A percentile compares a stretch with the other conserved stretches of the same genome.
Conservation (phyloP, 2,329 filamentous ascomycete genomes). For the Neurospora crassa region DNA sequence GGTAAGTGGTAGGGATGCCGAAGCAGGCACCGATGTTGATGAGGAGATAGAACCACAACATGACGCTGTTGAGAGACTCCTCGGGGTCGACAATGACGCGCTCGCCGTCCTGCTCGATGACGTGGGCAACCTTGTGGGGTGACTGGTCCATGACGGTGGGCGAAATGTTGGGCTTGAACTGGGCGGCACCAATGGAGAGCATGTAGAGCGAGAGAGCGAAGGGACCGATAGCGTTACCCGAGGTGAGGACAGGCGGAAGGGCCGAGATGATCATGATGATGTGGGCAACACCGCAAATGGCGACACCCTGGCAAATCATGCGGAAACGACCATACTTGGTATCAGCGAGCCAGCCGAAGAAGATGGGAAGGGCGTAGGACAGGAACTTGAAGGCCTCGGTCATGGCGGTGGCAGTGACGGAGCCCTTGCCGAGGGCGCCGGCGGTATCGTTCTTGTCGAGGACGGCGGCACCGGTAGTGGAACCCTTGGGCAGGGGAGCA, state of each 20-base stretch:
- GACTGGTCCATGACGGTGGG: slow-evolving; percentile 59
- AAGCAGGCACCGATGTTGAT: slow-evolving; percentile 44
- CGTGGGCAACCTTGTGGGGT: slow-evolving; percentile 41
- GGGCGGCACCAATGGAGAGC: slow-evolving; percentile 49
- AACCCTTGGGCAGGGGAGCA: slow-evolving; percentile 45
- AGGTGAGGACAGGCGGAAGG: slow-evolving; percentile 32
- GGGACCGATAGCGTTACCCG: slow-evolving; percentile 39
- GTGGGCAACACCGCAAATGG: slow-evolving; percentile 56
- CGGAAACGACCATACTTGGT: slow-evolving; percentile 59
- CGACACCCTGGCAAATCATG: slow-evolving; percentile 62
- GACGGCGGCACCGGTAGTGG: slow-evolving; percentile 32
- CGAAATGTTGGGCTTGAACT: slow-evolving; percentile 65
- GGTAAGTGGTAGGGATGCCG: slow-evolving; percentile 40
- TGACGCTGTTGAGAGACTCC: slow-evolving; percentile 54
- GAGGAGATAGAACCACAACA: slow-evolving; percentile 52
- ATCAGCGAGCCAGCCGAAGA: slow-evolving; percentile 51
- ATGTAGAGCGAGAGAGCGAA: slow-evolving; percentile 51
- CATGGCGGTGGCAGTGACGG: slow-evolving; percentile 40
- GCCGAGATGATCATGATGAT: slow-evolving; percentile 55
- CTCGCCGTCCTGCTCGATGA: slow-evolving; percentile 45
- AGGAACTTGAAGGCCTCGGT: slow-evolving; percentile 45
- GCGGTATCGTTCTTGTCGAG: slow-evolving; percentile 35
- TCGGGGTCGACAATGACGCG: slow-evolving; percentile 58
- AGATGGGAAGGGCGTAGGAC: slow-evolving; percentile 45
- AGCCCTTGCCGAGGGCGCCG: slow-evolving; percentile 49